phyloP scores from a whole-genome alignment of 1,139 yeast genomes.

The Pichia sp. region DNA sequence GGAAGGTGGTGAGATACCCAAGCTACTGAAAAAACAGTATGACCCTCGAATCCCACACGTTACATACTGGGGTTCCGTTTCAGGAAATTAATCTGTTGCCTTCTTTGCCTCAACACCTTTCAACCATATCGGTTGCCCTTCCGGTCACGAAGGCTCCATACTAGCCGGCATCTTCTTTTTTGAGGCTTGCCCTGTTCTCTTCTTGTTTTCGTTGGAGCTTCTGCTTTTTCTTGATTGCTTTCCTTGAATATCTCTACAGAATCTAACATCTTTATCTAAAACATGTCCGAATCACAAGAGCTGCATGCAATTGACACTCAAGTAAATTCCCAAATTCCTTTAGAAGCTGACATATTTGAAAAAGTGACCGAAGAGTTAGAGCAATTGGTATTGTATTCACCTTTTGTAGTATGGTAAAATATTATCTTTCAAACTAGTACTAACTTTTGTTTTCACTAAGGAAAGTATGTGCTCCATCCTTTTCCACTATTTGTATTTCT shows the following conservation, averaged over 20 bases:
- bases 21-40: not conserved
- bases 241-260: not conserved
- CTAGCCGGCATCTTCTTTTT: not conserved
- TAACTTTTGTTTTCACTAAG: not conserved
- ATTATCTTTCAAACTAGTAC: not conserved
- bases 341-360: not conserved
- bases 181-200: not conserved
- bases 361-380: conserved; percentile 10
- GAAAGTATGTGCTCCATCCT: not conserved
- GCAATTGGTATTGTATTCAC: conserved; percentile 6
- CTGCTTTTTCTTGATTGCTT: not conserved
- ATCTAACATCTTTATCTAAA: not conserved
- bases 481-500: too few species aligned
- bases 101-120: not conserved
- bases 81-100: conserved; percentile 3
- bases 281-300: conserved; percentile 1
- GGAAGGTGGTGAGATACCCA: not conserved
- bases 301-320: not conserved
- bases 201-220: not conserved
- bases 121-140: not conserved
- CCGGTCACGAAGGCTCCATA: not conserved
- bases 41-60: not conserved
- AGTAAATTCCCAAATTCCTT: not conserved
- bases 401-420: not conserved
- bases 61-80: not conserved